Evolutionary conservation across 2,329 filamentous ascomycete species (phyloP).

Genomic region (Penicillium expansum): DNA sequence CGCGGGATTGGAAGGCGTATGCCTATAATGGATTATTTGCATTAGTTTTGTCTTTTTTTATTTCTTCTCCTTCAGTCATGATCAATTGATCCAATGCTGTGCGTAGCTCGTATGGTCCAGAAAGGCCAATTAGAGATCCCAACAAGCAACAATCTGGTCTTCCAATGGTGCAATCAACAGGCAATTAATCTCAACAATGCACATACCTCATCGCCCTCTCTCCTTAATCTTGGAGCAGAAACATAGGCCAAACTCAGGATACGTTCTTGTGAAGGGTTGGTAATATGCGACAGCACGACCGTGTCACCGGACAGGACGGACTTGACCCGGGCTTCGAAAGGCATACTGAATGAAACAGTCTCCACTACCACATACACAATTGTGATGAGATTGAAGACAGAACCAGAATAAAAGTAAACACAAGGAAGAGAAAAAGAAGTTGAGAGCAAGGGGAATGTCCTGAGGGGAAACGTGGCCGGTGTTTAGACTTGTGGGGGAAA

Average conservation of each 20-base stretch:
- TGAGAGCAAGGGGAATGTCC: slow-evolving; percentile 15
- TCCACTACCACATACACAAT: slow-evolving; percentile 15
- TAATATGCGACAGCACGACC: slow-evolving; percentile 74
- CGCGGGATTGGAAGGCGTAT: slow-evolving; percentile 90
- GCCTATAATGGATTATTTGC: slow-evolving; percentile 46
- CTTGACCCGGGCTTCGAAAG: slow-evolving; percentile 73
- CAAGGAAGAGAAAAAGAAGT: slow-evolving; percentile 12
- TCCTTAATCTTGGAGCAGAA: slow-evolving; percentile 77
- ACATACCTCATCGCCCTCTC: slow-evolving; percentile 79
- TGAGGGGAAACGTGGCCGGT: slow-evolving; percentile 34
- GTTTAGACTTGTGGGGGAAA: slow-evolving; percentile 30
- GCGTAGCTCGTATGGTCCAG: not conserved
- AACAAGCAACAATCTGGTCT: not conserved
- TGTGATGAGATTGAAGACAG: slow-evolving; percentile 8
- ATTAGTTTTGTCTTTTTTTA: not conserved
- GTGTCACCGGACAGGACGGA: slow-evolving; percentile 93
- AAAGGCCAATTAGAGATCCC: not conserved
- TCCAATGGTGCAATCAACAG: not conserved
- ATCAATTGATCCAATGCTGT: not conserved
- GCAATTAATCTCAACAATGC: slow-evolving; percentile 3
- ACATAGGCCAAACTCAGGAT: slow-evolving; percentile 90
- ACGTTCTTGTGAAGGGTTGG: slow-evolving; percentile 78
- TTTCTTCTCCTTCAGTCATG: not conserved
- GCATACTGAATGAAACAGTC: slow-evolving; percentile 30
- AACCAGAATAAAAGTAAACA: slow-evolving; percentile 11